Conservation (phyloP, 108 stramenopile genomes). For the Skeletonema grethae region DNA sequence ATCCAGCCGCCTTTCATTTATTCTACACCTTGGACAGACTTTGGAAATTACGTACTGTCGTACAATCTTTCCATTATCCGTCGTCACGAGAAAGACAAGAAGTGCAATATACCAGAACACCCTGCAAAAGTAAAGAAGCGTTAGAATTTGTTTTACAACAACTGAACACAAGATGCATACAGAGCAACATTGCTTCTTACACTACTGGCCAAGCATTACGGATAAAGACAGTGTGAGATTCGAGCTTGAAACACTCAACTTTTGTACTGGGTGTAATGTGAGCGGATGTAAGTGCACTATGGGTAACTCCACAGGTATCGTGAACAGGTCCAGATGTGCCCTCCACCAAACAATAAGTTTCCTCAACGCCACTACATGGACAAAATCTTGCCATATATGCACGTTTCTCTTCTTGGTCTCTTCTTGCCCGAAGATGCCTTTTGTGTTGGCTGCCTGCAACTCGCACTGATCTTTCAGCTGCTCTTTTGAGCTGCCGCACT, state of each 20-base stretch:
- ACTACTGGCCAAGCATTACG: slow-evolving; percentile 53
- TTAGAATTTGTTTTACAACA: no score
- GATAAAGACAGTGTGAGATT: slow-evolving; percentile 42
- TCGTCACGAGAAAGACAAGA: slow-evolving; percentile 42
- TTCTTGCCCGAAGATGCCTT: not conserved
- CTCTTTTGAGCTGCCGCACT: slow-evolving; percentile 7
- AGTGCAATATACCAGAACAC: slow-evolving; percentile 56
- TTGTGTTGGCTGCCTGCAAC: not conserved
- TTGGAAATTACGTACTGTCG: slow-evolving; percentile 16
- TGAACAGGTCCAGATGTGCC: slow-evolving; percentile 9
- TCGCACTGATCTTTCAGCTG: not conserved
- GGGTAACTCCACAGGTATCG: slow-evolving; percentile 41
- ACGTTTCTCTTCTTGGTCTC: slow-evolving; percentile 6
- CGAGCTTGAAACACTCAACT: slow-evolving; percentile 45
- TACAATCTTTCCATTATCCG: slow-evolving; percentile 42
- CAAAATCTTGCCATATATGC: slow-evolving; percentile 33
- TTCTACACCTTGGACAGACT: slow-evolving; percentile 28
- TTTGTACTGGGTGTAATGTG: not conserved
- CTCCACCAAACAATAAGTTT: slow-evolving; percentile 41
- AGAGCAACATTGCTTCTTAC: no score
- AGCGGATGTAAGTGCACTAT: not conserved
- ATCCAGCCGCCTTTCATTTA: slow-evolving; percentile 34
- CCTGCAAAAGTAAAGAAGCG: no score
- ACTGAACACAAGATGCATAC: no score
- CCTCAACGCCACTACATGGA: slow-evolving; percentile 27